Evolutionary conservation across 2,329 filamentous ascomycete genomes (phyloP), one percentile per base, ranked within the genome.

Genomic region (Cryoendolithus antarcticus): DNA sequence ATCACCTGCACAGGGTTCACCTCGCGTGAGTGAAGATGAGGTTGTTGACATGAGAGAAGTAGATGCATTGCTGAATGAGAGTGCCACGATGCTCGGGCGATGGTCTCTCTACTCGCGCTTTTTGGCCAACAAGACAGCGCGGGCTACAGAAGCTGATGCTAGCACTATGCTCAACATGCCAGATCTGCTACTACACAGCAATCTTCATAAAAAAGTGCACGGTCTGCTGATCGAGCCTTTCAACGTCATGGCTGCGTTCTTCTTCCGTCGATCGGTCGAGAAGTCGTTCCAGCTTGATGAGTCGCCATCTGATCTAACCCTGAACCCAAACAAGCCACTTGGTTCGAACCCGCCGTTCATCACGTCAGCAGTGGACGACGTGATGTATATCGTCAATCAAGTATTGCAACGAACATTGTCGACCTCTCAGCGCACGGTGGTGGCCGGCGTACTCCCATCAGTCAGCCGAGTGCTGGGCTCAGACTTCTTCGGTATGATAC

Each of bases 301-400:
- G 59, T 74, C 80, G 12, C 91, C 91, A 0, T 64, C 71, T 1
- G 86, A 86, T 12, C 66, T 98, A 12, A 82, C 83, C 0, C 68
- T 98, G 28, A 85, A 80, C 54, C 69, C 80, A 32, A 79, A 72
- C 53, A 82, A 72, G 53, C 70, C 80, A 3, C 69, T 94, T 32
- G 76, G 81, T 38, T 74, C 79, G 42, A 86, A 86, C 50, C 75
- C 86, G 2, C 91, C 91, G 1, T 93, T 85, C 55, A 94, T 98
- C 52, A 89, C 91, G 32, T 86, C 88, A 2, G 88, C 89, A 0
- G 88, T 98, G 6, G 91, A 98, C 65, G 91, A 95, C 63, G 86
- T 96, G 55, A 96, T 98, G 89, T 98, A 96, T 62, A 95, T 98
- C 51, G 84, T 94, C 57, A 93, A 93, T 57, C 81, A 89, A 37